Evolutionary conservation across 306 rosid genomes (phyloP).

Genomic region (Acacia crassicarpa): DNA sequence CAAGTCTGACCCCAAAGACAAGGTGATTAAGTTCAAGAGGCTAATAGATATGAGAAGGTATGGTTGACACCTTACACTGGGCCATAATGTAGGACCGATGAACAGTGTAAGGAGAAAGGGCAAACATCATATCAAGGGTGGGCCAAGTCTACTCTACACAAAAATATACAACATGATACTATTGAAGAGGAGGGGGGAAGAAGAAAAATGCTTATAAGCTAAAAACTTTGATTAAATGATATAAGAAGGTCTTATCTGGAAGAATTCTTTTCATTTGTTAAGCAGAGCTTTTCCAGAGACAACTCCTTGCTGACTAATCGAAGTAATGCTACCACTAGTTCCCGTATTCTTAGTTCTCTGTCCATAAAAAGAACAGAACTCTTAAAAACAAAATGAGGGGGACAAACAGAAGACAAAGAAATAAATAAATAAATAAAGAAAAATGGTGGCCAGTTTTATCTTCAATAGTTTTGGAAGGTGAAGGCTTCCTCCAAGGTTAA

Average conservation of each 20-base stretch:
- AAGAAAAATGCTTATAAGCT: conserved; percentile 11
- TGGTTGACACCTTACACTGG: not conserved
- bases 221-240: conserved; percentile 4
- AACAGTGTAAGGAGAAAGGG: conserved; percentile 26
- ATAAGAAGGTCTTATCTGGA: conserved; percentile 28
- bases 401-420: not conserved
- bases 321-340: conserved; percentile 65
- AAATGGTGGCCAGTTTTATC: not conserved
- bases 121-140: conserved; percentile 28
- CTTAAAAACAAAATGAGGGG: not conserved
- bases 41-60: not conserved
- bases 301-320: conserved; percentile 63
- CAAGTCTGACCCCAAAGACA: conserved; percentile 14
- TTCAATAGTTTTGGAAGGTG: not conserved
- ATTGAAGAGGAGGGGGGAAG: conserved; percentile 21
- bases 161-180: conserved; percentile 34
- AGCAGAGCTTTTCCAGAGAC: conserved; percentile 60
- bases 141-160: conserved; percentile 39
- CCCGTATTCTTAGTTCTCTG: conserved; percentile 78
- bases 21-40: conserved; percentile 11
- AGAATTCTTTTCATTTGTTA: conserved; percentile 45
- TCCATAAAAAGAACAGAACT: conserved; percentile 36
- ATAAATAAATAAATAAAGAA: not conserved
- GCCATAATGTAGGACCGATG: conserved; percentile 23
- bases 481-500: not conserved